phyloP scores from a whole-genome alignment of 2,329 filamentous ascomycete genomes.

The Ophiostoma sp. region DNA sequence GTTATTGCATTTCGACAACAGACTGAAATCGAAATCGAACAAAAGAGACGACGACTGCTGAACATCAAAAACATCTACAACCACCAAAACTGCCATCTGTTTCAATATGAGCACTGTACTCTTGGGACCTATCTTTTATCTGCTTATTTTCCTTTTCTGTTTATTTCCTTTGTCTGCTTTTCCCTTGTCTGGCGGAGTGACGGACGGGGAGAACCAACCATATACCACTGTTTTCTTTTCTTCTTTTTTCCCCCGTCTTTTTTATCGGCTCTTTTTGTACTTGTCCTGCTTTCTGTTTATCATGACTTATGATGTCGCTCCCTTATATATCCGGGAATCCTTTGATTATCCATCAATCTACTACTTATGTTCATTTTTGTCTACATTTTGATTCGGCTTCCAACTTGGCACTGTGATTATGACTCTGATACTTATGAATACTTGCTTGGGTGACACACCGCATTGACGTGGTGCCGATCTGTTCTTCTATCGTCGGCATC shows the following conservation, averaged over 20 bases:
- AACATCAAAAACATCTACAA: not conserved
- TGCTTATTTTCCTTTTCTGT: constrained; percentile 6
- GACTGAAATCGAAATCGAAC: not conserved
- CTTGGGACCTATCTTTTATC: not conserved
- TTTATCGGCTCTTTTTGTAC: not conserved
- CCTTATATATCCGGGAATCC: not conserved
- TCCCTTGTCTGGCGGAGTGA: not conserved
- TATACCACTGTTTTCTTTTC: constrained; percentile 13
- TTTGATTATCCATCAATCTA: not conserved
- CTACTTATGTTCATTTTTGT: not conserved
- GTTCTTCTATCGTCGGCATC: not conserved
- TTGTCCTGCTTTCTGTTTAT: constrained; percentile 9
- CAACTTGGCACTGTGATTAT: no score
- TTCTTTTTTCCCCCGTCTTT: not conserved
- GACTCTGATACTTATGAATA: not conserved
- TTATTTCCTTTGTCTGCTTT: constrained; percentile 5
- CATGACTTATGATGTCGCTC: constrained; percentile 8
- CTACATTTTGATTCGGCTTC: not conserved
- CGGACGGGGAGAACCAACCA: constrained; percentile 10
- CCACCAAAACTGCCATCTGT: not conserved
- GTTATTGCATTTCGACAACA: not conserved
- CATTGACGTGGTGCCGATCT: not conserved
- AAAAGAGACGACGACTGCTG: not conserved
- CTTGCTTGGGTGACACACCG: not conserved
- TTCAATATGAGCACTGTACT: not conserved